These are phyloP conservation scores for Tetradesmus lagerheimii DNA, from an alignment of 139 green algal species.

Conservation along the genomic window DNA sequence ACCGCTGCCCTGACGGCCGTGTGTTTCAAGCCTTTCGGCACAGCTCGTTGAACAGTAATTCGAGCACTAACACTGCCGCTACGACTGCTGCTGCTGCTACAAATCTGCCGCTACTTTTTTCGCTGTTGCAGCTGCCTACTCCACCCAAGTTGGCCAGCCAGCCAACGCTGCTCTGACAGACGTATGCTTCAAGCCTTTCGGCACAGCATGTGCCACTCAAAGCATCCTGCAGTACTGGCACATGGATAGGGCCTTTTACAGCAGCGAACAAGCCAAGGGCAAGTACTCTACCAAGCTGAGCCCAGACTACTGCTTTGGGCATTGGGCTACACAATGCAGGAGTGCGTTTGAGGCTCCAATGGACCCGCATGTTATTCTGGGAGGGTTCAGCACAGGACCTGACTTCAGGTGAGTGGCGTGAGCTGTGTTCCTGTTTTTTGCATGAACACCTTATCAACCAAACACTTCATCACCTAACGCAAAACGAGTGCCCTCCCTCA, in stretches of 20 bases:
- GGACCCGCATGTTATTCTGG: conserved; percentile 89
- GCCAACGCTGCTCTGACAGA: conserved; percentile 67
- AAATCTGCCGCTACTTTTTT: background rate
- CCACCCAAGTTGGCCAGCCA: background rate
- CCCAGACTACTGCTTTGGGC: conserved; percentile 79
- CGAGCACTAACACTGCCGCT: too few relatives aligned
- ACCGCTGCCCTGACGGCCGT: too few relatives aligned
- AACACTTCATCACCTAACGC: too few relatives aligned
- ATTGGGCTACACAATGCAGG: conserved; percentile 77
- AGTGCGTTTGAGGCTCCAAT: conserved; percentile 80
- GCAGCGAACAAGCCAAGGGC: conserved; percentile 48
- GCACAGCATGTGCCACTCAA: conserved; percentile 82
- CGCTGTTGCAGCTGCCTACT: background rate
- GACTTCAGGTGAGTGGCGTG: conserved; percentile 55
- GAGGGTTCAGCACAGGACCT: conserved; percentile 76
- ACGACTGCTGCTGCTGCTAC: background rate
- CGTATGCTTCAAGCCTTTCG: conserved; percentile 92
- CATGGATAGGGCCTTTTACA: conserved; percentile 66
- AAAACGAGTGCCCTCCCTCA: too few relatives aligned
- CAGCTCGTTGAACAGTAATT: too few relatives aligned
- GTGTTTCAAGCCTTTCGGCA: too few relatives aligned
- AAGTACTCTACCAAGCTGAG: conserved; percentile 46
- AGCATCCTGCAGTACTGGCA: conserved; percentile 94
- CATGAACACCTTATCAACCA: background rate
- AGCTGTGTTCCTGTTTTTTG: background rate